Evolutionary conservation across 176 grass and related monocot genomes (phyloP).

Genomic region (Coix lacrymajobi): DNA sequence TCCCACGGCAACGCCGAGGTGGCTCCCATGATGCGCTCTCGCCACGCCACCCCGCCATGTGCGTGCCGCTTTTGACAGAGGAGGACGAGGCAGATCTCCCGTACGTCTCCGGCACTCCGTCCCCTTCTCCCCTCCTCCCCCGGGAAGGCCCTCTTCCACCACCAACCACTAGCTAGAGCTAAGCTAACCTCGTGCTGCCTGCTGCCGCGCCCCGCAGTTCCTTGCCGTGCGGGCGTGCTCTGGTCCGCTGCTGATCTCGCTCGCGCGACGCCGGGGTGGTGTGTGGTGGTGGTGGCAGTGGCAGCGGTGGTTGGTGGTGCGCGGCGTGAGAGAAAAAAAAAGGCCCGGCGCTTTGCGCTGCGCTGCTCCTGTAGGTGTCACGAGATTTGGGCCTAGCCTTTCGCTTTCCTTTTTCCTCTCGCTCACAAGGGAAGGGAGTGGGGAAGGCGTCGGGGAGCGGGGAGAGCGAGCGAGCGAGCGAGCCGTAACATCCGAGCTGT

Average conservation of each 20-base stretch:
- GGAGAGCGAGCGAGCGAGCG: neutral
- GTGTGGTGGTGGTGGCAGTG: neutral
- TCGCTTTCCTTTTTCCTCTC: neutral
- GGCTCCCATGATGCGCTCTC: constrained; percentile 36
- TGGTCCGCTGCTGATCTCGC: neutral
- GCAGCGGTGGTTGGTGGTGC: constrained; percentile 11
- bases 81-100: neutral
- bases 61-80: constrained; percentile 23
- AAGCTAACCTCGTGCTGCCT: neutral
- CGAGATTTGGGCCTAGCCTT: constrained; percentile 5
- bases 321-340: neutral
- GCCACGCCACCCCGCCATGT: constrained; percentile 34
- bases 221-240: constrained; percentile 10
- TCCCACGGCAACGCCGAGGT: constrained; percentile 27
- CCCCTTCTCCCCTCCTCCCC: neutral
- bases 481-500: constrained; percentile 22
- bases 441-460: neutral
- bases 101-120: neutral
- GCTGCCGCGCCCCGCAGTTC: neutral
- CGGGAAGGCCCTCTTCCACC: neutral
- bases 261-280: neutral
- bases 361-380: constrained; percentile 12
- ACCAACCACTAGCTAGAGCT: neutral
- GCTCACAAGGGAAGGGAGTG: neutral
- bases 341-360: constrained; percentile 22